Evolutionary conservation across 768 basidiomycete species (phyloP).

Genomic region (Phylloporus rhodoxanthus): DNA sequence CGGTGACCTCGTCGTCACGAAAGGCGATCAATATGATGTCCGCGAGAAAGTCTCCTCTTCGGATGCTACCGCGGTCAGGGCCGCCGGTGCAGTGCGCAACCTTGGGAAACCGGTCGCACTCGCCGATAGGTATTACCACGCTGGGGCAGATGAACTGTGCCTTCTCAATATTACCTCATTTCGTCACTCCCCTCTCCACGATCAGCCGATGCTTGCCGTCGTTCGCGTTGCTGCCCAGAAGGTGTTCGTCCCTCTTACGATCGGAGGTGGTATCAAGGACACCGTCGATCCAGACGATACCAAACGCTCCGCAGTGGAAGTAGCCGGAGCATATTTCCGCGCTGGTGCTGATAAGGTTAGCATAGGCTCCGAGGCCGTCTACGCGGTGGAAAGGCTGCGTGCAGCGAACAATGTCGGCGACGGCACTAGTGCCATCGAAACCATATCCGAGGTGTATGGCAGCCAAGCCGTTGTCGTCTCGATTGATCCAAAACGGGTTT

Average conservation of each 20-base stretch:
- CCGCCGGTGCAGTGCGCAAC: conserved; percentile 83
- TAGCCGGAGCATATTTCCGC: conserved; percentile 93
- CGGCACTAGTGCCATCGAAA: conserved; percentile 85
- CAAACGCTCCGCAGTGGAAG: conserved; percentile 78
- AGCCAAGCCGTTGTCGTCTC: conserved; percentile 98
- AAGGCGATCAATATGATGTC: conserved; percentile 98
- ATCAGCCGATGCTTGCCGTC: conserved; percentile 98
- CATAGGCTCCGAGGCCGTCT: conserved; percentile 94
- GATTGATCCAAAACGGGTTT: conserved; percentile 85
- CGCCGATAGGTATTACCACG: conserved; percentile 75
- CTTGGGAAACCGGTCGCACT: conserved; percentile 96
- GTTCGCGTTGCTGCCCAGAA: conserved; percentile 84
- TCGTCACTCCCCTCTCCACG: conserved; percentile 88
- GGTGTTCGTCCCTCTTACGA: conserved; percentile 95
- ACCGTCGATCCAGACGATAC: conserved; percentile 94
- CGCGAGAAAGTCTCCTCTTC: conserved; percentile 61
- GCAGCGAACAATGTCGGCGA: conserved; percentile 45
- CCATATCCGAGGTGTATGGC: conserved; percentile 85
- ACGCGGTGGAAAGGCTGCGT: conserved; percentile 81
- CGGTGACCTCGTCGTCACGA: conserved; percentile 97
- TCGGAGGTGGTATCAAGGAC: conserved; percentile 98
- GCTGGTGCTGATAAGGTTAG: conserved; percentile 98
- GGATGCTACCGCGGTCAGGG: conserved; percentile 31
- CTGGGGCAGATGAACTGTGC: conserved; percentile 94
- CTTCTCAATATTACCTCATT: conserved; percentile 99